Evolutionary conservation across 2,329 filamentous ascomycete genomes (phyloP).

Genomic region (Cladosporium cucumerinum): DNA sequence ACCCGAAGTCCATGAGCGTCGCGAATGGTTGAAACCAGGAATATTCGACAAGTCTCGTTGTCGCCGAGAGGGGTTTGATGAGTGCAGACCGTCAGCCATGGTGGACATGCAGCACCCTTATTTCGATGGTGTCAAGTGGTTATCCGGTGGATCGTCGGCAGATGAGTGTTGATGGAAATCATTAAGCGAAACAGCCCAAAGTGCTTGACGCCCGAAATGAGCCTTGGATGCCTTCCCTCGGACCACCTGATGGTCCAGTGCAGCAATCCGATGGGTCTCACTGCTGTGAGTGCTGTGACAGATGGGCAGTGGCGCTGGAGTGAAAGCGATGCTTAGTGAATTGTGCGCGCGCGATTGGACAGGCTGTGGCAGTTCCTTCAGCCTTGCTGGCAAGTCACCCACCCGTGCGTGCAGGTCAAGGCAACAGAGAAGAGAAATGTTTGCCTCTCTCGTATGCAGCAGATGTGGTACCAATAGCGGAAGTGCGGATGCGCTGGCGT

Average conservation of each 20-base stretch:
- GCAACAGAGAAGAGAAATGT: neutral
- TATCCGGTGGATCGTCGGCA: neutral
- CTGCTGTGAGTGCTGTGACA: neutral
- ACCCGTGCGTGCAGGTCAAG: neutral
- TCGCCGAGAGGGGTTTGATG: conserved; percentile 1
- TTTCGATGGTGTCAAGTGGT: neutral
- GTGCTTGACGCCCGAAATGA: conserved; percentile 1
- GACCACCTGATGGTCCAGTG: neutral
- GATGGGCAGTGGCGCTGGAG: neutral
- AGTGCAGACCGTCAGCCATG: neutral
- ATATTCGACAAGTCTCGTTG: conserved; percentile 11
- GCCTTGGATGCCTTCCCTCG: neutral
- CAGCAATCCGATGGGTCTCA: neutral
- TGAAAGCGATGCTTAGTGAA: neutral
- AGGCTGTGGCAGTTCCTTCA: neutral
- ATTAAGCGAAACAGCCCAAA: neutral
- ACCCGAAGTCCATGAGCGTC: conserved; percentile 28
- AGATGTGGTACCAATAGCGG: neutral
- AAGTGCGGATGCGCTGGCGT: conserved; percentile 4
- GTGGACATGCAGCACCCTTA: neutral
- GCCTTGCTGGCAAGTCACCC: neutral
- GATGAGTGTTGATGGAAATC: neutral
- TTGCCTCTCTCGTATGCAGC: neutral
- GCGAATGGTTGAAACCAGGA: conserved; percentile 18
- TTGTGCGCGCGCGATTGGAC: neutral